These are phyloP conservation scores for Candida anglica DNA, from an alignment of 805 yeast genomes.

Conservation along the genomic window DNA sequence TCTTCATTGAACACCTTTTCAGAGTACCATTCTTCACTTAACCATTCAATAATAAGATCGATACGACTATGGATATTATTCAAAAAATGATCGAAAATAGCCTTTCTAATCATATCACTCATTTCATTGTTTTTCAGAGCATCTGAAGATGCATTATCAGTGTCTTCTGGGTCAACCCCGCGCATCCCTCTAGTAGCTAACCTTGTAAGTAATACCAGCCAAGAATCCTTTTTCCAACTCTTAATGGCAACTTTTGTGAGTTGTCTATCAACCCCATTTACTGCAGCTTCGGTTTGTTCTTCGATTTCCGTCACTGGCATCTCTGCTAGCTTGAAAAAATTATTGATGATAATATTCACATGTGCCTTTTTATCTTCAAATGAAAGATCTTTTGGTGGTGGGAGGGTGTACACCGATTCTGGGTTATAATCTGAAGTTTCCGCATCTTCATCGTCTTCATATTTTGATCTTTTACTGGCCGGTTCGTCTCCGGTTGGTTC, in stretches of 20 bases:
- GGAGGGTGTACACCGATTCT: slow-evolving; percentile 46
- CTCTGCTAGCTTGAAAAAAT: slow-evolving; percentile 50
- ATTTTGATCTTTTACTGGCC: slow-evolving; percentile 2
- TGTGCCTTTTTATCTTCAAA: slow-evolving; percentile 55
- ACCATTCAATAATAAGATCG: slow-evolving; percentile 83
- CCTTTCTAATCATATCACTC: slow-evolving; percentile 61
- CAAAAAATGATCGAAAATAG: slow-evolving; percentile 69
- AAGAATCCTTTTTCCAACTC: slow-evolving; percentile 58
- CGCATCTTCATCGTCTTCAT: slow-evolving; percentile 21
- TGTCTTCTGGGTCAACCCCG: slow-evolving; percentile 14
- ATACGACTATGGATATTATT: slow-evolving; percentile 68
- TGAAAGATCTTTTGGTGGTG: slow-evolving; percentile 53
- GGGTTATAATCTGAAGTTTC: slow-evolving; percentile 32
- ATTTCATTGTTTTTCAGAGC: slow-evolving; percentile 31
- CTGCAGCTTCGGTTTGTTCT: slow-evolving; percentile 11
- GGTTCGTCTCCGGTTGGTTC: slow-evolving; percentile 3
- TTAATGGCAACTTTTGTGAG: slow-evolving; percentile 56
- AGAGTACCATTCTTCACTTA: slow-evolving; percentile 90
- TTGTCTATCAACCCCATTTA: slow-evolving; percentile 31
- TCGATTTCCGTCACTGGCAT: slow-evolving; percentile 14
- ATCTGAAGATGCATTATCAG: slow-evolving; percentile 16
- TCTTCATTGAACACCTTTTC: slow-evolving; percentile 44
- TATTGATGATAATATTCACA: slow-evolving; percentile 52
- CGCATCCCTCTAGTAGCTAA: slow-evolving; percentile 78
- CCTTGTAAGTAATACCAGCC: slow-evolving; percentile 74